Base-by-base conservation (phyloP, 1,284 basidiomycete species). In the Rhizopogon parksii region DNA sequence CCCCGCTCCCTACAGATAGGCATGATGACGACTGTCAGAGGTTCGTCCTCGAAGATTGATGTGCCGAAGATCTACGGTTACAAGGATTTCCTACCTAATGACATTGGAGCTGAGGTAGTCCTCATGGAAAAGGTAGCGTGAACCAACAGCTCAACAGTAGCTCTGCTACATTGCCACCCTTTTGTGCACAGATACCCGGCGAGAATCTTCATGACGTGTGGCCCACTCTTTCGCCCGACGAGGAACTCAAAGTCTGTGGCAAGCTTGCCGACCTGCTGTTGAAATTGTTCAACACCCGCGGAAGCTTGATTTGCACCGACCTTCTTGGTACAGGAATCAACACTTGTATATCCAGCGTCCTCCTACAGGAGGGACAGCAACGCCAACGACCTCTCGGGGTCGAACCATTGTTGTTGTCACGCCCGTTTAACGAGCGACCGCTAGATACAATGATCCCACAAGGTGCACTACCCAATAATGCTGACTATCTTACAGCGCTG, bases 51-150 rank as follows among this genome's bases (percentile, higher is more conserved):
- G 24, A 53, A 56, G 35, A 49, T 61, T 15, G 45, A 46, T 24
- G 59, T 55, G 11, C 59, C 59, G 7, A 61, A 61, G 40, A 60
- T 61, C 24, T 62, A 61, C 14, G 60, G 59, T 17, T 61, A 61
- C 34, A 52, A 53, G 40, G 60, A 61, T 45, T 47, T 60, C 49
- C 37, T 54, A 32, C 53, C 59, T 9, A 58, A 61, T 38, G 59
- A 58, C 12, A 51, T 62, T 27, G 59, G 57, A 25, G 60, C 59
- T 5, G 59, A 61, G 38, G 59, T 61, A 14, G 59, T 61, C 30
- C 50, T 61, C 34, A 50, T 61, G 25, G 60, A 61, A 51, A 52
- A 60, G 56, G 59, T 52, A 50, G 36, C 36, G 11, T 39, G 2
- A 7, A 25, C 38, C 25, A 14, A 12, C 42, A 19, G 45, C 36